Conservation (phyloP, 2,329 filamentous ascomycete genomes). For the Laburnicola sp. region DNA sequence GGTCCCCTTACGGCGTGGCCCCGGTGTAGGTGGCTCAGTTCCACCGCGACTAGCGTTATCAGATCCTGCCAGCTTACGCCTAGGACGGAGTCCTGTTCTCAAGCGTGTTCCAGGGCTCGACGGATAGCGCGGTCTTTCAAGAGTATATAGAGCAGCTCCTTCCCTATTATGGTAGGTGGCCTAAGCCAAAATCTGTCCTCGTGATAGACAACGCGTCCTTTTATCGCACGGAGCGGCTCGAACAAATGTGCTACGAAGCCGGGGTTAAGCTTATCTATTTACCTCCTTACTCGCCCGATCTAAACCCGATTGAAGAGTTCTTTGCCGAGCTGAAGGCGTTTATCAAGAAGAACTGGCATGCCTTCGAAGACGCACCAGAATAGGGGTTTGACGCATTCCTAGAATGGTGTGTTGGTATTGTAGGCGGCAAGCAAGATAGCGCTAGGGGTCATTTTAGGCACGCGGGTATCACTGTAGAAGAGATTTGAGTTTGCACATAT, state of each 20-base stretch:
- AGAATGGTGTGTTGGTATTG: constrained; percentile 33
- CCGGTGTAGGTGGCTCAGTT: constrained; percentile 1
- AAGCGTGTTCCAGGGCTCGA: constrained; percentile 16
- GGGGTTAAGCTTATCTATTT: constrained; percentile 41
- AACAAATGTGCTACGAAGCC: constrained; percentile 34
- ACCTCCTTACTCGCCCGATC: constrained; percentile 43
- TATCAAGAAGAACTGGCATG: constrained; percentile 35
- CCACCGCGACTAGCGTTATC: constrained; percentile 1
- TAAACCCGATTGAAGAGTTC: constrained; percentile 45
- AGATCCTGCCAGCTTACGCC: constrained; percentile 14
- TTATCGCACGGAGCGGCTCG: constrained; percentile 33
- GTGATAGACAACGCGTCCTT: constrained; percentile 45
- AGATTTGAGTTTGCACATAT: too few relatives aligned
- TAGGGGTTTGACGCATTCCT: constrained; percentile 30
- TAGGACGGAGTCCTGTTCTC: constrained; percentile 19
- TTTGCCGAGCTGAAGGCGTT: constrained; percentile 44
- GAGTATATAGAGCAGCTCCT: constrained; percentile 39
- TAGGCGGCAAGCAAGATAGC: constrained; percentile 26
- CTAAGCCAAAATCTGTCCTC: constrained; percentile 42
- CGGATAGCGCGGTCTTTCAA: constrained; percentile 16
- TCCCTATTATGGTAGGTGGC: constrained; percentile 32
- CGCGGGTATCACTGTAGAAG: constrained; percentile 19
- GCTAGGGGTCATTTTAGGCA: constrained; percentile 34
- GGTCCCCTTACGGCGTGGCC: constrained; percentile 1
- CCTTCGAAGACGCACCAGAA: constrained; percentile 11